Percentiles rank a stretch among this genome's conserved stretches.
Evolutionary conservation across 2,329 filamentous ascomycete species (phyloP).

Genomic region (Cryphonectria carpinicola): DNA sequence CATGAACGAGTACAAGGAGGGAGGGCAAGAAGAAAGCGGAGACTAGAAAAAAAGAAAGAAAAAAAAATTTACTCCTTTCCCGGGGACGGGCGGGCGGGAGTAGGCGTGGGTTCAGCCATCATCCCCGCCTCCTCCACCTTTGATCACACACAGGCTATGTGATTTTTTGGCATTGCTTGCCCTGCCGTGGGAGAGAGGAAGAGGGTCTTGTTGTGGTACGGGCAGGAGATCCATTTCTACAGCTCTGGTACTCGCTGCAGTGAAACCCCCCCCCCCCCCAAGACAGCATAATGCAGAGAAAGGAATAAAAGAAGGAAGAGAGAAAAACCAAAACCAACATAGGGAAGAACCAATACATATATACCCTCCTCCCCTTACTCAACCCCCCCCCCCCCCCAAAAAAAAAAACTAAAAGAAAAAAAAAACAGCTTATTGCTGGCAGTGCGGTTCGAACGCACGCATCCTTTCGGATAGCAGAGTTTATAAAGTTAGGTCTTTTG

Average conservation of each 20-base stretch:
- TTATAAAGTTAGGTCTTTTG: constrained; percentile 4
- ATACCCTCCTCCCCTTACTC: no score
- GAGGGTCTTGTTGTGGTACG: not conserved
- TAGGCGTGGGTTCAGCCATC: not conserved
- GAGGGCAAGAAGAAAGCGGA: no score
- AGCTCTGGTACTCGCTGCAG: no score
- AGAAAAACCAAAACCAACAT: not conserved
- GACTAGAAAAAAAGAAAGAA: no score
- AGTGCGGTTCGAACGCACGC: constrained; percentile 30
- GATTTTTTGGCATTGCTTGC: not conserved
- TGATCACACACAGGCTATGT: not conserved
- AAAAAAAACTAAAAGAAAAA: constrained; percentile 9
- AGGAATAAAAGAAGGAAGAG: no score
- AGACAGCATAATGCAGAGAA: no score
- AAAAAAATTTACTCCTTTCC: not conserved
- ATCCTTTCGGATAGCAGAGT: constrained; percentile 30
- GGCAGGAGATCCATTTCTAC: not conserved
- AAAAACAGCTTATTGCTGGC: constrained; percentile 21
- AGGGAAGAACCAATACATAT: no score
- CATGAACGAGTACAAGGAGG: no score
- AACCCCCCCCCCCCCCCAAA: no score
- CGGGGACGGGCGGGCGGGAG: not conserved
- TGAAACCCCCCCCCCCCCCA: no score
- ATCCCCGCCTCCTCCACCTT: not conserved
- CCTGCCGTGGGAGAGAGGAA: not conserved